These are phyloP conservation scores for Botrytis medusae DNA, from an alignment of 2,329 filamentous ascomycete species.

Conservation along the genomic window DNA sequence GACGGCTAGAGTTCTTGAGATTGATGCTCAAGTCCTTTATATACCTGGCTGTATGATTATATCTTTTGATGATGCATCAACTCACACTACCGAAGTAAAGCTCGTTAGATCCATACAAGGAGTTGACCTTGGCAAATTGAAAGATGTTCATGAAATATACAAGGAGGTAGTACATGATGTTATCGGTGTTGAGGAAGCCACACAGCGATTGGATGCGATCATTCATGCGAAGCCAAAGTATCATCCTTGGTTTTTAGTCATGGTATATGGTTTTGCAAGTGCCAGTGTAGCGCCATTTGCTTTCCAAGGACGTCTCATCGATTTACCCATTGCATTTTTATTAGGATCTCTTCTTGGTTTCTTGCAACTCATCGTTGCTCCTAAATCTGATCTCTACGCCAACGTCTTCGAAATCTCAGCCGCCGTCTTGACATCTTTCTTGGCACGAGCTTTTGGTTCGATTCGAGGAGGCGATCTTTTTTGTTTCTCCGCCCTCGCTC, in stretches of 20 bases:
- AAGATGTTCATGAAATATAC: constrained; percentile 75
- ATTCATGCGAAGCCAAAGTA: constrained; percentile 50
- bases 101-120: constrained; percentile 68
- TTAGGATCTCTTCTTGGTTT: constrained; percentile 69
- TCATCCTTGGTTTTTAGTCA: constrained; percentile 53
- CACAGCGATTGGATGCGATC: constrained; percentile 57
- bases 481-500: constrained; percentile 65
- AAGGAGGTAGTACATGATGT: constrained; percentile 79
- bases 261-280: constrained; percentile 71
- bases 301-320: constrained; percentile 68
- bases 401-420: constrained; percentile 66
- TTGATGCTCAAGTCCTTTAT: constrained; percentile 87
- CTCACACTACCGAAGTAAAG: constrained; percentile 79
- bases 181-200: constrained; percentile 71
- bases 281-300: constrained; percentile 73
- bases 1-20: constrained; percentile 84
- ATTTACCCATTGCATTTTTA: constrained; percentile 69
- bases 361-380: constrained; percentile 68
- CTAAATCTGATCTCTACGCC: constrained; percentile 65
- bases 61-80: constrained; percentile 75
- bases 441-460: constrained; percentile 63
- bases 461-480: constrained; percentile 52
- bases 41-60: constrained; percentile 93
- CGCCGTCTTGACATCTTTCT: constrained; percentile 60
- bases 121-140: constrained; percentile 70